Evolutionary conservation across 2,329 filamentous ascomycete species (phyloP).

Genomic region (Madurella fahalii): DNA sequence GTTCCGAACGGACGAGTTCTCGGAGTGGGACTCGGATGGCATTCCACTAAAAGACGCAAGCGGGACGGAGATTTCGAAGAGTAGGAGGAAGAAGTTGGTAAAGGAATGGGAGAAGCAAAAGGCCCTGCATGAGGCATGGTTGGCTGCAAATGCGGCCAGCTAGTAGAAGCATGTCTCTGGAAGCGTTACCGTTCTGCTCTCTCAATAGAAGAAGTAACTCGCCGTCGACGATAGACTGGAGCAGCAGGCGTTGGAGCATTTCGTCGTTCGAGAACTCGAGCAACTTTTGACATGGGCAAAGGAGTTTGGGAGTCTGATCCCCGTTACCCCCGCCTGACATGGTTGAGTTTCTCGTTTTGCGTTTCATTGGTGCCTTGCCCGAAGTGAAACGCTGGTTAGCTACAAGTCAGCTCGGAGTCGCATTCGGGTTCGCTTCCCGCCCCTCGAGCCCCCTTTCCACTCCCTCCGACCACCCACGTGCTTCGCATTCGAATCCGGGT

Average conservation of each 20-base stretch:
- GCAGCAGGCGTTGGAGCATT: too few species aligned
- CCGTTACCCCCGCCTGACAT: too few species aligned
- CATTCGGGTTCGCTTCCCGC: neutral
- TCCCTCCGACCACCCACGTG: neutral
- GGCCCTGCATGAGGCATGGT: conserved; percentile 58
- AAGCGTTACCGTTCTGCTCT: too few species aligned
- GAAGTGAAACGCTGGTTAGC: too few species aligned
- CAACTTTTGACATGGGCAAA: too few species aligned
- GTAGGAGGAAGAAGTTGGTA: conserved; percentile 58
- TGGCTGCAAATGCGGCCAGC: conserved; percentile 2
- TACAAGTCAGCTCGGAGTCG: neutral
- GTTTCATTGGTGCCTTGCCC: too few species aligned
- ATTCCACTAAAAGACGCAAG: conserved; percentile 57
- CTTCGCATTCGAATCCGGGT: neutral
- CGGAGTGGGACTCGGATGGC: conserved; percentile 63
- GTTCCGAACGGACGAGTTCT: conserved; percentile 47
- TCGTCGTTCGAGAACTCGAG: too few species aligned
- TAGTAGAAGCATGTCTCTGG: too few species aligned
- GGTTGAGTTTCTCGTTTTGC: too few species aligned
- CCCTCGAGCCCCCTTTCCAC: neutral
- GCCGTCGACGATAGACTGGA: too few species aligned
- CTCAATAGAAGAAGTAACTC: too few species aligned
- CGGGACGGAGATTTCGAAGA: conserved; percentile 63
- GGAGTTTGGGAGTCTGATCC: too few species aligned
- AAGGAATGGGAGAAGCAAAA: conserved; percentile 72